A percentile compares a stretch with the other conserved stretches of the same genome.
Conservation (phyloP, 2,329 filamentous ascomycete genomes). For the Microsporum canis region DNA sequence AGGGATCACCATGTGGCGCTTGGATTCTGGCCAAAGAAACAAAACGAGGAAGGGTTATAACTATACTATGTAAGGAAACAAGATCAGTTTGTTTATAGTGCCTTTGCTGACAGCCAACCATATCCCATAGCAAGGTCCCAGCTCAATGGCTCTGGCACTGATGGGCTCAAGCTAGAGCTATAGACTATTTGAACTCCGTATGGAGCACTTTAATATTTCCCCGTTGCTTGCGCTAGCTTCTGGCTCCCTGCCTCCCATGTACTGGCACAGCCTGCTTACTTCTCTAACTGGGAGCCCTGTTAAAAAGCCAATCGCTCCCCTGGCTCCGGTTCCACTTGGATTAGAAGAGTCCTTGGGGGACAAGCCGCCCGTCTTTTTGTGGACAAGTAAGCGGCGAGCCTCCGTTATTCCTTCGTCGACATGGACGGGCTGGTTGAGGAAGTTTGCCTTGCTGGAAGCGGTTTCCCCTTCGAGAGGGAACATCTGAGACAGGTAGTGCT, state of each 20-base stretch:
- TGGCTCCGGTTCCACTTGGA: neutral
- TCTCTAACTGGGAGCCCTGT: constrained; percentile 12
- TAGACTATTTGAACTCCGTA: neutral
- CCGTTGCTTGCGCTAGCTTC: constrained; percentile 8
- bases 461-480: constrained; percentile 23
- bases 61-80: neutral
- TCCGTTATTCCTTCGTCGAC: constrained; percentile 6
- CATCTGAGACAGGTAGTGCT: constrained; percentile 36
- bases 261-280: constrained; percentile 15
- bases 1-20: neutral
- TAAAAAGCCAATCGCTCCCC: neutral
- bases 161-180: neutral
- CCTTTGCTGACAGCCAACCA: neutral
- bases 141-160: neutral
- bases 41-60: neutral
- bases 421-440: constrained; percentile 12
- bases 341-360: neutral
- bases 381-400: constrained; percentile 3
- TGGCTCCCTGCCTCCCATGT: constrained; percentile 20
- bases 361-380: neutral
- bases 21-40: neutral
- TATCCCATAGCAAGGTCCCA: neutral
- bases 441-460: constrained; percentile 1
- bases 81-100: neutral
- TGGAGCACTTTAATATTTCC: neutral